Evolutionary conservation across 257 asterid genomes (phyloP), one percentile per base, ranked within the genome.

Genomic region (Solanum acaule): DNA sequence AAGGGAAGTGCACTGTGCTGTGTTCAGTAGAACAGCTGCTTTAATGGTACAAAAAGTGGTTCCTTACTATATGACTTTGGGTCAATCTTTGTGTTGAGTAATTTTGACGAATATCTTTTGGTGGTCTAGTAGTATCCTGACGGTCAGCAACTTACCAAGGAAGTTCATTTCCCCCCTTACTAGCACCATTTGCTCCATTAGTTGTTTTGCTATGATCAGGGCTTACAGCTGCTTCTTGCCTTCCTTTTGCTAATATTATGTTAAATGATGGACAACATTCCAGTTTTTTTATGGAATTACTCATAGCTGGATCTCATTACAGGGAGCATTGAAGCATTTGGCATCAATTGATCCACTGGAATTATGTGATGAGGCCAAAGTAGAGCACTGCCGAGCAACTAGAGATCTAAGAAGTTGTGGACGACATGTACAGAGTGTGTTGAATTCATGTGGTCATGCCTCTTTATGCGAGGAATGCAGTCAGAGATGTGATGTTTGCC

Each of bases 371-470:
- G 99, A 96, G 91, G 99, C 99, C 87, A 97, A 97, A 94, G 91
- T 96, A 59, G 99, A 97, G 94, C 93, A 90, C 76, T 97, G 99
- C 88, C 91, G 99, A 88, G 99, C 99, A 23, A 93, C 98, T 79
- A 97, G 99, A 91, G 99, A 97, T 92, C 92, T 96, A 92, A 93
- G 98, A 88, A 93, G 98, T 91, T 97, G 99, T 65, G 98, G 99
- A 34, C 95, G 98, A 82, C 87, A 86, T 78, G 98, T 97, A 25
- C 96, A 93, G 67, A 94, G 97, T 91, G 93, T 94, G 89, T 92
- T 95, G 83, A 88, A 86, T 70, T 91, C 98, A 33, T 97, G 99
- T 79, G 93, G 94, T 33, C 99, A 97, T 91, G 98, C 99, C 86
- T 95, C 99, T 84, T 90, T 97, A 84, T 97, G 99, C 31, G 99